Evolutionary conservation across 2,329 filamentous ascomycete species (phyloP), one percentile per base, ranked within the genome.

Genomic region (Fusarium compactum): DNA sequence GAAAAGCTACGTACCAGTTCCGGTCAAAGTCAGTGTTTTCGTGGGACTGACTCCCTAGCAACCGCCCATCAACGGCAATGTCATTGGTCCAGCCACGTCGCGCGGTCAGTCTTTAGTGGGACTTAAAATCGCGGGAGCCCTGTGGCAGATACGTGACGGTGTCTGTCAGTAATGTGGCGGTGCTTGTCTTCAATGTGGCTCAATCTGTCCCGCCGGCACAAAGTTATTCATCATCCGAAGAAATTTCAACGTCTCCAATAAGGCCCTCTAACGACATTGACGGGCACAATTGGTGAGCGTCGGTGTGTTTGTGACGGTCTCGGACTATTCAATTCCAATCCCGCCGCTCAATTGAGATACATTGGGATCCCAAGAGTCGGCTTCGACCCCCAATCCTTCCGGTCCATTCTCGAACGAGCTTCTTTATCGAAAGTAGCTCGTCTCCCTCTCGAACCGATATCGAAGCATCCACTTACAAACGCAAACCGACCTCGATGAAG

Each of bases 61-160:
- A 88, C 86, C 76, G 79, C 85, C 72, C 79, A 74, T 86, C 87
- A 90, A 90, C 88, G 53, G 76, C 10, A 9, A 16, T 72, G 25
- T 78, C 58, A 86, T 87, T 87, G 85, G 85, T 43, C 66, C 63
- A 71, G 56, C 68, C 65, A 51, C 67, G 56, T 55, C 62, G 64
- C 68, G 69, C 67, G 67, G 30, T 63, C 61, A 70, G 16, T 30
- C 18, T 51, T 51, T 44, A 53, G 47, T 41, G 62, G 46, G 58
- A 53, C 24, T 16, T 20, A 10, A 5, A 22, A n/a, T 41, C 24
- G 40, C 43, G 61, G 38, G 65, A 71, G 60, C 76, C 71, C 71
- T 76, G 73, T 53, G 43, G 46, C 18, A 62, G 54, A 47, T 53
- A 45, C 63, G 63, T 54, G 60, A 67, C 18, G 62, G 62, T 44